Evolutionary conservation across 2,329 filamentous ascomycete species (phyloP), one percentile per base, ranked within the genome.

Genomic region (Epichloe aotearoae): DNA sequence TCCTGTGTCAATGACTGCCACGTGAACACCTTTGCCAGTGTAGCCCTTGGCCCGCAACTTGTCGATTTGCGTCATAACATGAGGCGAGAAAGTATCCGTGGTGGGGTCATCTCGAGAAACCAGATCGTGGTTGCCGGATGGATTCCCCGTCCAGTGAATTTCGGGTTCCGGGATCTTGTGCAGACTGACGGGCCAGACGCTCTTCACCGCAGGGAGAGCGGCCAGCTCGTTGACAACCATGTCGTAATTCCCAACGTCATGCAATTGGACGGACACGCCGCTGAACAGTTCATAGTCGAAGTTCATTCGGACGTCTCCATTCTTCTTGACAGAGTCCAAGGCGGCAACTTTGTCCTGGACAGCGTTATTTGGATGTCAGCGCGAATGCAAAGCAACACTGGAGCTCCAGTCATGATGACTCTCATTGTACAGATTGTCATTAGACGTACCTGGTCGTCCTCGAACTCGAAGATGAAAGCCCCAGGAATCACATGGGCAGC

Each of bases 221-320:
- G 57, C 54, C 26, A 66, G 58, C 54, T 66, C 63, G 17, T 59
- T 58, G 57, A 58, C 58, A 49, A 67, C 62, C 39, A 66, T 56
- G 44, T 69, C 66, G 33, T 69, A 65, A 15, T 61, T 66, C 53
- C 64, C 49, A 55, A 57, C 53, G 55, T 64, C 51, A 7, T 63
- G 50, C 30, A 61, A 30, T 37, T 57, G 54, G 40, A 61, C 56
- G 1, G 60, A 62, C 7, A 53, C 49, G 36, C 59, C 61, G n/a
- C 58, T 59, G 53, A 63, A 62, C 34, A 61, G 54, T 15, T 54
- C 45, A 46, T 52, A 59, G 19, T 55, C 51, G 10, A 62, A 53
- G 15, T 58, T 48, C 30, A 61, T 43, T 15, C 61, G 59, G 6
- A 53, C 56, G 14, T 50, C n/a, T 19, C 48, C 48, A 40, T 50